Evolutionary conservation across 1,284 basidiomycete genomes (phyloP), one percentile per base, ranked within the genome.

Genomic region (Malassezia arunalokei): DNA sequence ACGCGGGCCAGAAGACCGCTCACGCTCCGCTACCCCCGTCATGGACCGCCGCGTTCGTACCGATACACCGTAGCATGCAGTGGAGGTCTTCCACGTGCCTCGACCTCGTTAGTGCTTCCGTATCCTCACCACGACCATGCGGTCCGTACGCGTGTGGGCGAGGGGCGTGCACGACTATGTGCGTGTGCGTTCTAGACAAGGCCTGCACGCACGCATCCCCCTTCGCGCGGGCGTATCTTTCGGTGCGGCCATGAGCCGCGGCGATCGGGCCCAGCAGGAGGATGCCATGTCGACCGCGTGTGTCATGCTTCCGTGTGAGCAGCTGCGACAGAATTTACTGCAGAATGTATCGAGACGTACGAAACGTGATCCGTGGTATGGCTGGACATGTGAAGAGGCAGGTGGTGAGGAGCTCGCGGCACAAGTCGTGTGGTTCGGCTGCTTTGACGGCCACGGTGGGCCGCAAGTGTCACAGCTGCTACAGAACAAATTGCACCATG

Each of bases 401-500:
- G 62, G 60, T 11, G 65, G 58, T 6, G 57, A 64, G n/a, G 66
- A 64, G 35, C 32, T 71, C 6, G 69, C 62, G 3, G 62, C 59
- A 0, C 70, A 72, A 46, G 59, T 72, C n/a, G 62, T 61, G 20
- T 72, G 70, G 70, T 68, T 69, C 28, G 68, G 56, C n/a, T 63
- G 62, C 41, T 72, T 65, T 32, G 70, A 72, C 48, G 70, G 67
- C 9, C 68, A 71, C 31, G 69, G 69, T 20, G 67, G 69, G 5
- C 58, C 58, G 46, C 49, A 49, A 27, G 59, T 71, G 8, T 68
- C 68, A 14, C 51, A 51, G 24, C 67, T 67, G 37, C 53, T 72
- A n/a, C 31, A 56, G 0, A 54, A 60, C 15, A 51, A 61, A 12
- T 50, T 72, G 47, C 70, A 71, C 46, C 44, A 42, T 29, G 64